phyloP scores from a whole-genome alignment of 495 filamentous ascomycete species.

The Aspergillus bridgeri region DNA sequence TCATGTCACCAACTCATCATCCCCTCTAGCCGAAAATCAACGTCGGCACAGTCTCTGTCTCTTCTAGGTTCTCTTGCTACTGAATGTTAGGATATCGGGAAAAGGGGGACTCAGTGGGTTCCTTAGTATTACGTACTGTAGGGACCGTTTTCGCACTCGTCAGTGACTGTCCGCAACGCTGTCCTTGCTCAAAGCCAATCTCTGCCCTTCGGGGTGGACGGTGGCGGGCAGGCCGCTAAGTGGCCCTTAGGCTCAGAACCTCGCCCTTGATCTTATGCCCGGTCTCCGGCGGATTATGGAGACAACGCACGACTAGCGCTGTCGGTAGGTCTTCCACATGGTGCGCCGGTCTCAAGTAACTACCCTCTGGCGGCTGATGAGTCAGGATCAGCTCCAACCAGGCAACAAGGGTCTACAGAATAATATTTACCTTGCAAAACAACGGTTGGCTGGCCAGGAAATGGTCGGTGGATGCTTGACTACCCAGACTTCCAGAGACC shows the following conservation, averaged over 20 bases:
- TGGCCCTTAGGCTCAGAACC: constrained; percentile 14
- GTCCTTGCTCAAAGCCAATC: background rate
- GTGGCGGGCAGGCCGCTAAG: constrained; percentile 10
- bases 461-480: constrained; percentile 17
- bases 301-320: constrained; percentile 25
- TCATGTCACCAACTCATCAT: background rate
- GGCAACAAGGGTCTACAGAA: constrained; percentile 23
- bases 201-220: background rate
- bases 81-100: background rate
- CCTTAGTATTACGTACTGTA: background rate
- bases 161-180: background rate
- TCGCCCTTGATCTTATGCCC: constrained; percentile 18
- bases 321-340: constrained; percentile 25
- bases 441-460: constrained; percentile 18
- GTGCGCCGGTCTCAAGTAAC: constrained; percentile 10
- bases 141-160: background rate
- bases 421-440: constrained; percentile 18
- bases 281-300: constrained; percentile 25
- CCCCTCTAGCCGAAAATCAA: background rate
- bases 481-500: constrained; percentile 21
- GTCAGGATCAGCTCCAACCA: constrained; percentile 16
- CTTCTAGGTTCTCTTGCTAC: too few relatives aligned
- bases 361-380: constrained; percentile 12
- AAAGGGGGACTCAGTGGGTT: background rate
- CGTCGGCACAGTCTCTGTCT: background rate